These are phyloP conservation scores for Aaosphaeria pasadenensis DNA, from an alignment of 2,329 filamentous ascomycete species.

Conservation along the genomic window DNA sequence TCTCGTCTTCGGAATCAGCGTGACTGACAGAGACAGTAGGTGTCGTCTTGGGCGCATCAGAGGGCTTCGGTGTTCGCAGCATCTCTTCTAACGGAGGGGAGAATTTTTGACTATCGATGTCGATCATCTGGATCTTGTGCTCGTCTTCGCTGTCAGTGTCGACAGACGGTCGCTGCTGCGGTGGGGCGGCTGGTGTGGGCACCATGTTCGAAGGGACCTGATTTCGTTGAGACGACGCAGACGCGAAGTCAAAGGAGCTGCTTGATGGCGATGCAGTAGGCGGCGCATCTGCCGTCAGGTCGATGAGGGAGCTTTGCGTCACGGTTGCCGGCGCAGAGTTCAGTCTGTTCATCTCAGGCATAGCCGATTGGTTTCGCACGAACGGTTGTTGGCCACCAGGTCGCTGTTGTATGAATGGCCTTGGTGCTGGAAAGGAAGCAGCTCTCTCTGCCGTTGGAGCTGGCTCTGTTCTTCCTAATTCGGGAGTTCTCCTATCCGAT, in stretches of 20 bases:
- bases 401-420: constrained; percentile 1
- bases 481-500: constrained; percentile 4
- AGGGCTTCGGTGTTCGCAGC: constrained; percentile 3
- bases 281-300: constrained; percentile 5
- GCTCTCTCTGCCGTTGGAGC: not conserved
- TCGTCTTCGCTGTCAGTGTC: constrained; percentile 7
- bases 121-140: constrained; percentile 12
- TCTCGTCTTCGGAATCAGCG: constrained; percentile 3
- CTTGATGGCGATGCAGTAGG: not conserved
- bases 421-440: not conserved
- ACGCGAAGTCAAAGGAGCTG: not conserved
- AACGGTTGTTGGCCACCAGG: constrained; percentile 12
- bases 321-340: not conserved
- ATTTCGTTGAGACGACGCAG: not conserved
- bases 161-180: constrained; percentile 3
- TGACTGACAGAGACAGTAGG: constrained; percentile 1
- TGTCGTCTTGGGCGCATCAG: not conserved
- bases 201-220: constrained; percentile 15
- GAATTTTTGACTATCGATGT: constrained; percentile 14
- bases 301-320: constrained; percentile 2
- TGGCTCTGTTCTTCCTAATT: constrained; percentile 4
- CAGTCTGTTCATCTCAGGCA: not conserved
- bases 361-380: constrained; percentile 4
- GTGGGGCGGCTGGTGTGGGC: constrained; percentile 11
- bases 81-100: constrained; percentile 14